A percentile compares a stretch with the other conserved stretches of the same genome.
These are phyloP conservation scores for Lophiostoma macrostomum DNA, from an alignment of 495 filamentous ascomycete species.

Conservation along the genomic window DNA sequence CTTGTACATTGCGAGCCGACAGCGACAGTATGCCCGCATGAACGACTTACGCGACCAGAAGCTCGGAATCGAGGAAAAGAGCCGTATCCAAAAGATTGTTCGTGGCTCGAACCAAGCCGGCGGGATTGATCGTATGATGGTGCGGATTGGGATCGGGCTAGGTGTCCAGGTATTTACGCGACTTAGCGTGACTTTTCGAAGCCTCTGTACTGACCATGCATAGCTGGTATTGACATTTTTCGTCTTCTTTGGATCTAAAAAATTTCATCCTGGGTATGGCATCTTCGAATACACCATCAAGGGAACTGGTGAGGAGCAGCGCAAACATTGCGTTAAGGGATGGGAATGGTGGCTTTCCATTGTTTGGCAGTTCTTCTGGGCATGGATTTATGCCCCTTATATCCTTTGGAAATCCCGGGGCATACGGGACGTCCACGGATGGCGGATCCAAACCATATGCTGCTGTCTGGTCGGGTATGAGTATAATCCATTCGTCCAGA, in stretches of 20 bases:
- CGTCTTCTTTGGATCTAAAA: slow-evolving; percentile 60
- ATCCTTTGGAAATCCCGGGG: slow-evolving; percentile 47
- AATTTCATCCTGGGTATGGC: slow-evolving; percentile 56
- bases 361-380: slow-evolving; percentile 63
- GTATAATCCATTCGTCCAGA: slow-evolving; percentile 1
- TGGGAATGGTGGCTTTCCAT: slow-evolving; percentile 69
- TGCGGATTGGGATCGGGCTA: slow-evolving; percentile 53
- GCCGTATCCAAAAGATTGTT: too few species aligned
- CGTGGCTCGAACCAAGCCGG: too few species aligned
- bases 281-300: slow-evolving; percentile 49
- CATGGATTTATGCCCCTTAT: slow-evolving; percentile 55
- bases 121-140: too few species aligned
- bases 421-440: slow-evolving; percentile 64
- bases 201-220: slow-evolving; percentile 33
- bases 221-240: slow-evolving; percentile 56
- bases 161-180: slow-evolving; percentile 46
- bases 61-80: too few species aligned
- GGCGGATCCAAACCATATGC: slow-evolving; percentile 63
- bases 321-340: slow-evolving; percentile 45
- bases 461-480: slow-evolving; percentile 56
- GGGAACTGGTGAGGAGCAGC: slow-evolving; percentile 35
- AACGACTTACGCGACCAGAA: too few species aligned
- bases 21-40: slow-evolving; percentile 39
- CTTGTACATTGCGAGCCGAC: slow-evolving; percentile 58
- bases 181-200: neutral